These are phyloP conservation scores for Scheffersomyces stipitis DNA, from an alignment of 805 yeast species.

Conservation along the genomic window DNA sequence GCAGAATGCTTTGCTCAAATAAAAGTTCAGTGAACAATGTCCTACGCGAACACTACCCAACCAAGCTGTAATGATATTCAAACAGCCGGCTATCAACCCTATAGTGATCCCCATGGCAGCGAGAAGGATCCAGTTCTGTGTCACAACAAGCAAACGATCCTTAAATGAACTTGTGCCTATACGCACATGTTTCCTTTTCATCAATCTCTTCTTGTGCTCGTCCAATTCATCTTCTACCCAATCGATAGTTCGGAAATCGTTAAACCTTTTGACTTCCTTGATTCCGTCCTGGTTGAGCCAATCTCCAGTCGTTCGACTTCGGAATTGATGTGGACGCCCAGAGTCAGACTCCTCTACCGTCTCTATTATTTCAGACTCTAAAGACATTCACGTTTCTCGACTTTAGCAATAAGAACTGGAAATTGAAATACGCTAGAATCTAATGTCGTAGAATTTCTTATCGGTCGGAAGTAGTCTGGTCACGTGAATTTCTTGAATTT, in stretches of 20 bases:
- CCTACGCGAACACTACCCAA: constrained; percentile 79
- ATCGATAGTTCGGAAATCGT: constrained; percentile 65
- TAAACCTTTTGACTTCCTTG: constrained; percentile 49
- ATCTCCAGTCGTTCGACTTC: constrained; percentile 31
- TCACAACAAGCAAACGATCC: constrained; percentile 30
- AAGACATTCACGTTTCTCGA: no score
- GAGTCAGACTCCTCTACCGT: neutral
- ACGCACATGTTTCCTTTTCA: constrained; percentile 15
- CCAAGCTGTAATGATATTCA: constrained; percentile 84
- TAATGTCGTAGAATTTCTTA: no score
- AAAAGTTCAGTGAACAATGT: constrained; percentile 66
- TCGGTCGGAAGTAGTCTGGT: no score
- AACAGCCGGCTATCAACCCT: constrained; percentile 79
- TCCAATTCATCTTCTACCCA: constrained; percentile 64
- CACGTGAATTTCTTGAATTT: no score
- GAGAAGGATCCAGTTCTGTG: constrained; percentile 71
- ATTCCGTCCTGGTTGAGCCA: constrained; percentile 39
- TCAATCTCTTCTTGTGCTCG: constrained; percentile 40
- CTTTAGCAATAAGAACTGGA: no score
- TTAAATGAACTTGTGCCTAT: constrained; percentile 14
- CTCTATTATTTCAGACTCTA: no score
- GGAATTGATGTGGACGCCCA: constrained; percentile 7
- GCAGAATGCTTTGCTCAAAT: constrained; percentile 74
- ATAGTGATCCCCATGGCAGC: constrained; percentile 72
- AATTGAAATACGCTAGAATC: no score